A percentile compares a stretch with the other conserved stretches of the same genome.
Evolutionary conservation across 257 asterid species (phyloP).

Genomic region (Lithospermum erythrorhizon): DNA sequence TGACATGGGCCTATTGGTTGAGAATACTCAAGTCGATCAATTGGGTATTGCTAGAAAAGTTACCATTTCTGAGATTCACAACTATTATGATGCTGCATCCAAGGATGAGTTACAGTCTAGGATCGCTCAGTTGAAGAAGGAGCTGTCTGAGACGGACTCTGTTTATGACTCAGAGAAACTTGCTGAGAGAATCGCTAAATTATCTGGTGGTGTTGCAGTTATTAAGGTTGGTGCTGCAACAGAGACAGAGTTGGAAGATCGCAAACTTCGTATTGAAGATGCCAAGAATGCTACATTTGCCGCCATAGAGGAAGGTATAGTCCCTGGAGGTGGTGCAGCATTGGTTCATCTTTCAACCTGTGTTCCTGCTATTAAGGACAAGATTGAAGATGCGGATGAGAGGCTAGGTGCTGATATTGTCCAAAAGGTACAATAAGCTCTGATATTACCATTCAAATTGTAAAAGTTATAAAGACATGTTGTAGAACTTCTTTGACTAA

Average conservation of each 20-base stretch:
- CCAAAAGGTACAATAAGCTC: slow-evolving; percentile 53
- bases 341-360: slow-evolving; percentile 63
- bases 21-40: slow-evolving; percentile 67
- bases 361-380: slow-evolving; percentile 83
- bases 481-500: not conserved
- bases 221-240: slow-evolving; percentile 99
- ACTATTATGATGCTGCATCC: slow-evolving; percentile 86
- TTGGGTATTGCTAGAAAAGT: slow-evolving; percentile 86
- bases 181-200: slow-evolving; percentile 90
- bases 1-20: slow-evolving; percentile 75
- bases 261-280: slow-evolving; percentile 87
- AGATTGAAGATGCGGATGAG: slow-evolving; percentile 72
- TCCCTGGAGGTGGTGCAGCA: slow-evolving; percentile 99
- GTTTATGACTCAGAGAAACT: slow-evolving; percentile 79
- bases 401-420: slow-evolving; percentile 87
- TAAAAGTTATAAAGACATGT: not conserved
- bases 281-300: slow-evolving; percentile 98
- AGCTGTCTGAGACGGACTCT: slow-evolving; percentile 65
- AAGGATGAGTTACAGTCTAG: slow-evolving; percentile 92
- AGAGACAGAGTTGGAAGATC: slow-evolving; percentile 92
- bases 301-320: slow-evolving; percentile 98
- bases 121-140: slow-evolving; percentile 79
- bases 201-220: slow-evolving; percentile 97
- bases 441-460: not conserved
- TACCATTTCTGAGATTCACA: slow-evolving; percentile 61